These are phyloP conservation scores for Paraconiothyrium brasiliense DNA, from an alignment of 2,329 filamentous ascomycete species.

Conservation along the genomic window DNA sequence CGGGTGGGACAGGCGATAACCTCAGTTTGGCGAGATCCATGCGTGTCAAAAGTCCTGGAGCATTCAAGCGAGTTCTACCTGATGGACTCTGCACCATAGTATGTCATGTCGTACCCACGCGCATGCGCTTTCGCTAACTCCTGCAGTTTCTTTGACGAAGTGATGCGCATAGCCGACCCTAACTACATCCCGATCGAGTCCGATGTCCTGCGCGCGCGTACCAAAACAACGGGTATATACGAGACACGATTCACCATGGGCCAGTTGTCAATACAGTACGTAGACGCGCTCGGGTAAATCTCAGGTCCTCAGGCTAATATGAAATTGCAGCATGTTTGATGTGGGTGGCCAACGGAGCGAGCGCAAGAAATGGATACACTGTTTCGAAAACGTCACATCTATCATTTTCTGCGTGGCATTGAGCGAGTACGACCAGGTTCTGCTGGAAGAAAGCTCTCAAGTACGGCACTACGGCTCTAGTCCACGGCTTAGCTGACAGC, in stretches of 20 bases:
- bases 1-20: constrained; percentile 84
- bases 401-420: constrained; percentile 99
- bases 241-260: constrained; percentile 99
- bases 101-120: constrained; percentile 49
- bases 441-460: constrained; percentile 97
- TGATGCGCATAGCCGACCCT: constrained; percentile 79
- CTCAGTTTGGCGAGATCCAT: constrained; percentile 89
- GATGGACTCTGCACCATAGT: constrained; percentile 99
- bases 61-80: constrained; percentile 98
- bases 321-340: constrained; percentile 87
- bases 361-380: constrained; percentile 99
- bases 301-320: constrained; percentile 37
- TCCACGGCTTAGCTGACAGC: constrained; percentile 33
- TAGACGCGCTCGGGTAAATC: constrained; percentile 26
- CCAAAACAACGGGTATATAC: constrained; percentile 99
- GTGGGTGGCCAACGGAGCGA: constrained; percentile 97
- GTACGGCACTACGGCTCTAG: constrained; percentile 60
- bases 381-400: constrained; percentile 98
- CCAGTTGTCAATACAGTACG: constrained; percentile 97
- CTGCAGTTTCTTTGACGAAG: constrained; percentile 92
- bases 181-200: constrained; percentile 94
- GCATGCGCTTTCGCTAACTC: constrained; percentile 24
- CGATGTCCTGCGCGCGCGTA: constrained; percentile 93
- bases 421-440: constrained; percentile 97
- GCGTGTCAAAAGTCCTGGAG: constrained; percentile 83